These are phyloP conservation scores for Dioscorea dumetorum DNA, from an alignment of 106 monocot genomes.

Conservation along the genomic window DNA sequence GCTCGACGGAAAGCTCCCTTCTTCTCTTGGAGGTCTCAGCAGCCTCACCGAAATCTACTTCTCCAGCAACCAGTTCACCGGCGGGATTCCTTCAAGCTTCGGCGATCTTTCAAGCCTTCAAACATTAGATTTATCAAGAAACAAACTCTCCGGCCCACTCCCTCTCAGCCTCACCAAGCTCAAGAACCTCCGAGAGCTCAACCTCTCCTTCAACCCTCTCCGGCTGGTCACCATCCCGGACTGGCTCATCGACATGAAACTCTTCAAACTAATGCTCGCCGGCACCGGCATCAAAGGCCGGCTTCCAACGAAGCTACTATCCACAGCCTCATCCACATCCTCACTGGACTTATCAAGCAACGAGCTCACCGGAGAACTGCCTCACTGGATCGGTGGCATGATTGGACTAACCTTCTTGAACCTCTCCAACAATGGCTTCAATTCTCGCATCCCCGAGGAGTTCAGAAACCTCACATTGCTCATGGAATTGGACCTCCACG, in stretches of 20 bases:
- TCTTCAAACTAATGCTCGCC: conserved; percentile 27
- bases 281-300: conserved; percentile 33
- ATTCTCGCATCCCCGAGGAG: conserved; percentile 26
- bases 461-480: conserved; percentile 32
- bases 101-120: conserved; percentile 14
- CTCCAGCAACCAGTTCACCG: conserved; percentile 28
- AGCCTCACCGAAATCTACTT: conserved; percentile 22
- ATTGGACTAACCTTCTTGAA: conserved; percentile 12
- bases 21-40: conserved; percentile 28
- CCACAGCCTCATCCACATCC: conserved; percentile 22
- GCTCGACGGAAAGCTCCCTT: conserved; percentile 33
- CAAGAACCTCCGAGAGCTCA: conserved; percentile 16
- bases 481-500: conserved; percentile 32
- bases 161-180: conserved; percentile 13
- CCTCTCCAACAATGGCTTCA: conserved; percentile 20
- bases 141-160: conserved; percentile 26
- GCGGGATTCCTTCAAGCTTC: conserved; percentile 21
- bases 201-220: conserved; percentile 33
- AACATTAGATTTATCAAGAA: conserved; percentile 18
- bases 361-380: conserved; percentile 25
- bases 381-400: conserved; percentile 48
- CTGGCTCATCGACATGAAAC: conserved; percentile 27
- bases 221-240: conserved; percentile 13
- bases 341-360: conserved; percentile 45
- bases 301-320: conserved; percentile 30